phyloP scores from a whole-genome alignment of 345 rosid genomes.

The Angophora floribunda region DNA sequence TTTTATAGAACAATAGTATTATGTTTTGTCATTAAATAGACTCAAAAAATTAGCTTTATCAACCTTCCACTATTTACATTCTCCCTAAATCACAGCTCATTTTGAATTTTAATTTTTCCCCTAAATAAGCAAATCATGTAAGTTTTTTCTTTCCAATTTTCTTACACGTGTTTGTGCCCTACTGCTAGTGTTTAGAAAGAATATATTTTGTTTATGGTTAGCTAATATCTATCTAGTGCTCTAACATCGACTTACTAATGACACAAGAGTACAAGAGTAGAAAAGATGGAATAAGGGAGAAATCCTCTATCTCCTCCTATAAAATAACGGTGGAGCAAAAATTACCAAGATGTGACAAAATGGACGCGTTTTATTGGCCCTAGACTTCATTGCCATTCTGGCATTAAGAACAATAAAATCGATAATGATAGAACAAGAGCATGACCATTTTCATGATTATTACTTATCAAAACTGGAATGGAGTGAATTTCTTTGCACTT shows the following conservation, averaged over 20 bases:
- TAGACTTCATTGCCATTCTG: not conserved
- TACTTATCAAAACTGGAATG: not conserved
- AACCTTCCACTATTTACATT: not conserved
- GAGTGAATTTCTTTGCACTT: not conserved
- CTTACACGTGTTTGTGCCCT: not conserved
- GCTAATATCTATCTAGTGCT: not conserved
- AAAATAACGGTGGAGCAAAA: not conserved
- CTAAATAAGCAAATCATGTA: not conserved
- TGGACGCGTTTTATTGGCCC: not conserved
- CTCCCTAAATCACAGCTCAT: not conserved
- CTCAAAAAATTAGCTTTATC: too few relatives aligned
- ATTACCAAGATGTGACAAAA: not conserved
- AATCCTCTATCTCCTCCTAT: not conserved
- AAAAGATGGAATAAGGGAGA: not conserved
- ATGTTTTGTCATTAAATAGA: too few relatives aligned
- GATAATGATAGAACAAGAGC: not conserved
- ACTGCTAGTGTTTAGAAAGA: not conserved
- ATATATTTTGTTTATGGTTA: not conserved
- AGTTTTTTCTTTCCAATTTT: not conserved
- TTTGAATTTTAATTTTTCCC: not conserved
- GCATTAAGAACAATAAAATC: not conserved
- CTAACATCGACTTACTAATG: not conserved
- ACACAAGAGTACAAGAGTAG: not conserved
- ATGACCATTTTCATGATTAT: not conserved
- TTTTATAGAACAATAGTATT: not conserved